phyloP scores from a whole-genome alignment of 768 basidiomycete genomes.

The Calocybe gangraenosa region DNA sequence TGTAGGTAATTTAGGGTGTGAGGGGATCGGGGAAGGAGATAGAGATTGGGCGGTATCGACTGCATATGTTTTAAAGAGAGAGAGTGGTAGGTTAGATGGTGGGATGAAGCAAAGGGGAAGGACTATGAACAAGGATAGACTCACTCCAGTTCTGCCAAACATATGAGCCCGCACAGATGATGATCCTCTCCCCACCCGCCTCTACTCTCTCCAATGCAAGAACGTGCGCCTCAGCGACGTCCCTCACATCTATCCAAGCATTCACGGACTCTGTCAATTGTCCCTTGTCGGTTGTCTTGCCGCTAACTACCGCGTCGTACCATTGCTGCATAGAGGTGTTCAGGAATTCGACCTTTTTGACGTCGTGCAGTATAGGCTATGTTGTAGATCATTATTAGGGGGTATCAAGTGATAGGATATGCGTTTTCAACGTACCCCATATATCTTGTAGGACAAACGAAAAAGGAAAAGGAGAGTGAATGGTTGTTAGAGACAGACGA shows the following conservation, averaged over 20 bases:
- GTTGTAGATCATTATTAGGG: conserved; percentile 21
- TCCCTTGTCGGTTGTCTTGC: conserved; percentile 17
- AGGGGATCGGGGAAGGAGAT: background rate
- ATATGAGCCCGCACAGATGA: conserved; percentile 29
- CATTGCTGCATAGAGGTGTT: conserved; percentile 32
- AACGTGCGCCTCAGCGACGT: conserved; percentile 53
- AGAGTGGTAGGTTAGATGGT: background rate
- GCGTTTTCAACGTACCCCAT: no score
- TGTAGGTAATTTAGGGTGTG: background rate
- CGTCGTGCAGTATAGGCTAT: conserved; percentile 44
- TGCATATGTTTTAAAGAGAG: background rate
- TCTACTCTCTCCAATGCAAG: conserved; percentile 45
- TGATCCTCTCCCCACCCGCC: conserved; percentile 55
- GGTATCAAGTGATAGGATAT: conserved; percentile 40
- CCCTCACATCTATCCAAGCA: conserved; percentile 49
- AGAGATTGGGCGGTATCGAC: background rate
- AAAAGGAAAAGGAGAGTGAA: no score
- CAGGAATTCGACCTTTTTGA: conserved; percentile 27
- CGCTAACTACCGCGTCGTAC: conserved; percentile 23
- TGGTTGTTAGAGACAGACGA: no score
- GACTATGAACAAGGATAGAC: background rate
- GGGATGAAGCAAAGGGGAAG: no score
- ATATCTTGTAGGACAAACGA: no score
- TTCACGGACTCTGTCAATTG: conserved; percentile 18
- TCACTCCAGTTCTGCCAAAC: background rate